phyloP scores from a whole-genome alignment of 2,329 filamentous ascomycete species.

The Fusarium veterinarium region DNA sequence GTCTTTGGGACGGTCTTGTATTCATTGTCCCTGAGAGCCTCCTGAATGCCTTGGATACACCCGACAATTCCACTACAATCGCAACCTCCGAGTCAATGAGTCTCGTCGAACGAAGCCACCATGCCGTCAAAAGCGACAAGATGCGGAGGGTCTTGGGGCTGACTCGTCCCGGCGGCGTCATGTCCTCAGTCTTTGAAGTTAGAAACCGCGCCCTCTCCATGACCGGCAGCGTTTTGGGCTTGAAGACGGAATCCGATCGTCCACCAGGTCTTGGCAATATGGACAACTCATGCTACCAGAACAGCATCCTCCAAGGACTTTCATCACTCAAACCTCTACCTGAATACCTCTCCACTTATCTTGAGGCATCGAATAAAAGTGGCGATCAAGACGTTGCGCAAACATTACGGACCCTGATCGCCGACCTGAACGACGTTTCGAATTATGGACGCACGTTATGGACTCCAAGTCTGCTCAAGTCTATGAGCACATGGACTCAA shows the following conservation, averaged over 20 bases:
- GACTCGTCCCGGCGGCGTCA: constrained; percentile 63
- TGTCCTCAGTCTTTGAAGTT: constrained; percentile 68
- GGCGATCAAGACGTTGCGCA: constrained; percentile 54
- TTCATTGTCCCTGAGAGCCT: constrained; percentile 66
- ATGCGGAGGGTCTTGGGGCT: constrained; percentile 73
- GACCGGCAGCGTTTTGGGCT: constrained; percentile 56
- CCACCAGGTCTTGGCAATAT: constrained; percentile 85
- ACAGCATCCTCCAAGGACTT: constrained; percentile 89
- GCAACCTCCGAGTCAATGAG: constrained; percentile 55
- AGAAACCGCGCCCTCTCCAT: constrained; percentile 67
- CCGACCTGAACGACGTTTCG: constrained; percentile 73
- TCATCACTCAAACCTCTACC: constrained; percentile 79
- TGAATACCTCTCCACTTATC: constrained; percentile 68
- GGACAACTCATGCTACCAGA: constrained; percentile 98
- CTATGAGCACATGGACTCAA: constrained; percentile 94
- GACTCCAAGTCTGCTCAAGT: constrained; percentile 85
- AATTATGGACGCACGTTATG: constrained; percentile 83
- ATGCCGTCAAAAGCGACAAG: constrained; percentile 72
- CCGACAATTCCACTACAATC: constrained; percentile 61
- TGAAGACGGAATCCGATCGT: constrained; percentile 55
- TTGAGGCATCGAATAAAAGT: constrained; percentile 45
- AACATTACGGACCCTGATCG: constrained; percentile 73
- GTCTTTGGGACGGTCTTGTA: constrained; percentile 72
- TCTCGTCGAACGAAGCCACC: constrained; percentile 54
- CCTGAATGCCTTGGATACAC: constrained; percentile 67